Evolutionary conservation across 169 alveolate species (phyloP), one percentile per base, ranked within the genome.

Genomic region (Cyclospora cayetanensis): DNA sequence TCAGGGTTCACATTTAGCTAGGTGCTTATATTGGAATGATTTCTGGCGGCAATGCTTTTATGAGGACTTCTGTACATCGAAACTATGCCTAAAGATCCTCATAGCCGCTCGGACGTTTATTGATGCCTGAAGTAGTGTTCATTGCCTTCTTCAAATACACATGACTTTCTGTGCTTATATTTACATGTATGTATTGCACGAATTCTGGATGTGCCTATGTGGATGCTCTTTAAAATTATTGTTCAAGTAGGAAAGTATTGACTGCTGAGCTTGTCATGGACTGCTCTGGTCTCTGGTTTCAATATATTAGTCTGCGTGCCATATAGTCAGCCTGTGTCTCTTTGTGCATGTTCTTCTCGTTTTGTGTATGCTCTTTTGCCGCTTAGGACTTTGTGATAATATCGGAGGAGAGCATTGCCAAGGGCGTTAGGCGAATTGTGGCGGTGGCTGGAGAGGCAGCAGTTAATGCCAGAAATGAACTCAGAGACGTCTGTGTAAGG

Each of bases 371-470:
- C 39, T 29, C 66, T 27, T 27, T 76, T 53, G 37, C 18, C 12
- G 37, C 93, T 63, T 92, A 94, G 94, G 94, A 95, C 31, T 96
- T 95, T 46, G 92, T 93, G 46, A 89, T 97, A 11, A 85, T 95
- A 31, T 93, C 97, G 39, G 99, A 97, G 91, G 99, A 97, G 93
- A 97, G 98, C 85, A 95, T 97, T 34, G 97, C 98, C 29, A 96
- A 96, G 94, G 99, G 99, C 29, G 95, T 97, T 46, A 93, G 98
- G 31, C 93, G 99, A 42, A 92, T 97, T 41, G 96, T 95, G 12
- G 96, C 97, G 20, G 98, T 96, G 20, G 96, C 98, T 0, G 96
- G 96, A 79, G 96, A 94, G 50, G 95, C 95, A 68, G 96, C 98
- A 65, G 93, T 92, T 29, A 92, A 72, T 29, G 93, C 97, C 39